Base-by-base conservation (phyloP, 495 filamentous ascomycete genomes). In the Corynascus novoguineensis region DNA sequence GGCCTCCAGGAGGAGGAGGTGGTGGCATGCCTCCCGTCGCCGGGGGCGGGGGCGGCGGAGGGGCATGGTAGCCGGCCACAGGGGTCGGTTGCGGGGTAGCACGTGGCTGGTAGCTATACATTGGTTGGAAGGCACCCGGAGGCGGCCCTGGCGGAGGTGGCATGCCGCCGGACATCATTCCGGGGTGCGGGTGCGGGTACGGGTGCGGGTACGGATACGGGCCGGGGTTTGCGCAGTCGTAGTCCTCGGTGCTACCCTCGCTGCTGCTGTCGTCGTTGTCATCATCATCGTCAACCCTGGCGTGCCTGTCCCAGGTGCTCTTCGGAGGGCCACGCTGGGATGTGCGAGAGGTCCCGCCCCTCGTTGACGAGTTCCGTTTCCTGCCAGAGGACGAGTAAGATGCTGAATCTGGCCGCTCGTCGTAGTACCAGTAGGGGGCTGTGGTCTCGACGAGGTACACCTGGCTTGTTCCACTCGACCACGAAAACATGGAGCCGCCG, bases 391-490 rank as follows among this genome's bases (percentile, higher is more conserved):
- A 19, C 12, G 55, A 19, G 31, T 45, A 47, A 0, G 28, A 27
- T 21, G 17, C 29, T 10, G 48, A 17, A 29, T 59, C 55, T 3
- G 54, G 25, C 4, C 47, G 28, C 3, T 58, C 50, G 31, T 50
- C 50, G 25, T 27, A 48, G 38, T 55, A 52, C 56, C 51, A 61
- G 55, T 60, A 57, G 15, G 34, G 50, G 11, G 27, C 50, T 0
- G 55, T 45, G 0, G 49, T 31, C 12, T 65, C 64, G 19, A 65
- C 40, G 0, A 65, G 53, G 53, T 56, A 59, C n/a, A 65, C 48
- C n/a, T 62, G 45, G 45, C 32, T 51, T 11, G 50, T 44, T 24
- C 21, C 17, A 53, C 55, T 61, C 19, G 37, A 32, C 61, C 63
- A 57, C 15, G 59, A 67, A 5, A 53, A 64, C 8, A 35, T 28